Evolutionary conservation across 129 eudicot species (phyloP).

Genomic region (Helichrysum umbraculigerum): DNA sequence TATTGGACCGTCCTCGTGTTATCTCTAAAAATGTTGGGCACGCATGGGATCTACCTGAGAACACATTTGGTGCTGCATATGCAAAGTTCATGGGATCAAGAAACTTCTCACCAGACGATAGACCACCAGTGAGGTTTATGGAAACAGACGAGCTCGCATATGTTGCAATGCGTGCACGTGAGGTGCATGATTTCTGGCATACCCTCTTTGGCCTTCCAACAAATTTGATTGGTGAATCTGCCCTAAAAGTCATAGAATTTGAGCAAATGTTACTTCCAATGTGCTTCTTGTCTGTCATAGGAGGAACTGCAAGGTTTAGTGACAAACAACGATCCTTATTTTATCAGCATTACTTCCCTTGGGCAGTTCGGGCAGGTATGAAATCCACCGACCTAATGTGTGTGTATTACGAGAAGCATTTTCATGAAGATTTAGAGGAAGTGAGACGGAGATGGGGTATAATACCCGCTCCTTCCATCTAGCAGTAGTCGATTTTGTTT

Average conservation of each 20-base stretch:
- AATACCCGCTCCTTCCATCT: slow-evolving; percentile 50
- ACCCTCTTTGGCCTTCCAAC: slow-evolving; percentile 89
- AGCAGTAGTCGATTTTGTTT: background rate
- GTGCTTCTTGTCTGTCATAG: slow-evolving; percentile 82
- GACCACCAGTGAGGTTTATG: slow-evolving; percentile 95
- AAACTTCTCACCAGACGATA: slow-evolving; percentile 90
- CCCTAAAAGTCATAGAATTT: slow-evolving; percentile 85
- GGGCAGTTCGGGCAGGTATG: slow-evolving; percentile 73
- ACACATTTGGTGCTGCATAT: slow-evolving; percentile 95
- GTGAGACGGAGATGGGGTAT: slow-evolving; percentile 73
- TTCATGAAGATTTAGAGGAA: slow-evolving; percentile 64
- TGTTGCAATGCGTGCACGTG: slow-evolving; percentile 90
- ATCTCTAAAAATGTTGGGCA: slow-evolving; percentile 72
- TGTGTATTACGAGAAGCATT: slow-evolving; percentile 63
- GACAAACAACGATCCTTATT: slow-evolving; percentile 66
- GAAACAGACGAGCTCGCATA: slow-evolving; percentile 92
- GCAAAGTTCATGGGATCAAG: slow-evolving; percentile 96
- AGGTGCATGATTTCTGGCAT: slow-evolving; percentile 97
- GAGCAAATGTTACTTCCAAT: slow-evolving; percentile 93
- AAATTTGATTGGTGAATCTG: slow-evolving; percentile 82
- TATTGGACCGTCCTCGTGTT: slow-evolving; percentile 79
- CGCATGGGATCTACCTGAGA: slow-evolving; percentile 84
- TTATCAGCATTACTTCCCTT: slow-evolving; percentile 71
- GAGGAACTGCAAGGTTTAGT: slow-evolving; percentile 82
- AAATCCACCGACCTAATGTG: slow-evolving; percentile 63